phyloP scores from a whole-genome alignment of 2,329 filamentous ascomycete species.

The Cadophora malorum region DNA sequence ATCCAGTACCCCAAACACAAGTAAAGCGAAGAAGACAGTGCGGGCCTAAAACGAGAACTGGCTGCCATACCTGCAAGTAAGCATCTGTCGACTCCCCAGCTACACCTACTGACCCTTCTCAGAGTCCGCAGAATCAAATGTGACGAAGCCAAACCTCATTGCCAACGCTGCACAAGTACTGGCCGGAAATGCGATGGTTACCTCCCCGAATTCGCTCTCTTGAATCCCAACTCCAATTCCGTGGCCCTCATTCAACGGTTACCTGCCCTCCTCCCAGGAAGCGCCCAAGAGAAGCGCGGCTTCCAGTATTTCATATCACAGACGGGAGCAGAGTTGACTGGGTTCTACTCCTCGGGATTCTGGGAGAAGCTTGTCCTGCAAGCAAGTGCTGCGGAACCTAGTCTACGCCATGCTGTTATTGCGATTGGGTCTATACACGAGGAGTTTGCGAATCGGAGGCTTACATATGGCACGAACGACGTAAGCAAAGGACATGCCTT shows the following conservation, averaged over 20 bases:
- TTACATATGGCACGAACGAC: slow-evolving; percentile 22
- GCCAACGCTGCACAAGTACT: slow-evolving; percentile 37
- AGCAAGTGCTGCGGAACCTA: slow-evolving; percentile 37
- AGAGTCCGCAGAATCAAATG: slow-evolving; percentile 41
- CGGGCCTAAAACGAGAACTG: slow-evolving; percentile 35
- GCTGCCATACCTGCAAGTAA: slow-evolving; percentile 42
- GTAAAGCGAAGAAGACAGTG: slow-evolving; percentile 27
- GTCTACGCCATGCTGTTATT: slow-evolving; percentile 42
- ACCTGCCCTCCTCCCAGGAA: slow-evolving; percentile 35
- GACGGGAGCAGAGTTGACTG: slow-evolving; percentile 39
- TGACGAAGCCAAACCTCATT: slow-evolving; percentile 39
- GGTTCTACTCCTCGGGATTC: slow-evolving; percentile 40
- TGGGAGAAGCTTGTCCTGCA: slow-evolving; percentile 42
- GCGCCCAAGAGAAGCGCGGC: slow-evolving; percentile 36
- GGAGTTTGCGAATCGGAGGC: slow-evolving; percentile 35
- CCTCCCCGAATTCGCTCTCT: slow-evolving; percentile 17
- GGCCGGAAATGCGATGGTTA: slow-evolving; percentile 41
- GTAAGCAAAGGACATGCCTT: slow-evolving; percentile 33
- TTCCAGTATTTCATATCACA: slow-evolving; percentile 41
- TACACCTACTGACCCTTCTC: slow-evolving; percentile 18
- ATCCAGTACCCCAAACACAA: neutral
- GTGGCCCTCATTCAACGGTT: slow-evolving; percentile 32
- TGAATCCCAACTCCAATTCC: slow-evolving; percentile 16
- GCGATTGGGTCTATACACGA: slow-evolving; percentile 43
- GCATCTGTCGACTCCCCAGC: slow-evolving; percentile 1